These are phyloP conservation scores for Aspergillus viridinutans DNA, from an alignment of 2,329 filamentous ascomycete genomes.

Conservation along the genomic window DNA sequence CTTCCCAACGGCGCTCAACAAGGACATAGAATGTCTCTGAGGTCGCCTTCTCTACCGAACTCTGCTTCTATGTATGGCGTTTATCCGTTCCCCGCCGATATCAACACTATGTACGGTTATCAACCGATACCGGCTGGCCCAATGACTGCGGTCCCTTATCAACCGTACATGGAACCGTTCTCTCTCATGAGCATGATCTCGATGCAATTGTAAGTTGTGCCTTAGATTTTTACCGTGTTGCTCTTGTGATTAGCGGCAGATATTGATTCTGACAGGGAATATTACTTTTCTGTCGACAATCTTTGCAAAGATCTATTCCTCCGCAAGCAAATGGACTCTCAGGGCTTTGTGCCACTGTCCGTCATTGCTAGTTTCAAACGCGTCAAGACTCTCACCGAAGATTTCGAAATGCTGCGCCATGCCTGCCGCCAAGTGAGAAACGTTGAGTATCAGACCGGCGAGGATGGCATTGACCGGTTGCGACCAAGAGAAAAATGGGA, in stretches of 20 bases:
- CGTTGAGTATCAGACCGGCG: slow-evolving; percentile 70
- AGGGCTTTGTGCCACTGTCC: slow-evolving; percentile 80
- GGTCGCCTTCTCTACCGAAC: slow-evolving; percentile 60
- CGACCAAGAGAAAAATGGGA: slow-evolving; percentile 73
- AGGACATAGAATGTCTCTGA: slow-evolving; percentile 49
- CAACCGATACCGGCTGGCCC: slow-evolving; percentile 48
- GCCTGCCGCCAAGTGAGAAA: slow-evolving; percentile 68
- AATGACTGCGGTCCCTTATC: slow-evolving; percentile 57
- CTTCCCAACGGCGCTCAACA: slow-evolving; percentile 37
- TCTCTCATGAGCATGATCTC: slow-evolving; percentile 56
- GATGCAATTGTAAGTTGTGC: slow-evolving; percentile 53
- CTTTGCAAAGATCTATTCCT: slow-evolving; percentile 89
- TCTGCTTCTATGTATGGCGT: slow-evolving; percentile 48
- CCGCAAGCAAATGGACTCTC: slow-evolving; percentile 86
- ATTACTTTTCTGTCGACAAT: slow-evolving; percentile 97
- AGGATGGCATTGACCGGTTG: slow-evolving; percentile 74
- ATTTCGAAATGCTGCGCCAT: slow-evolving; percentile 68
- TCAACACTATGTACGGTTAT: slow-evolving; percentile 56
- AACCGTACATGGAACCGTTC: slow-evolving; percentile 55
- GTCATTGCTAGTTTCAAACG: slow-evolving; percentile 85
- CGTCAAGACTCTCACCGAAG: slow-evolving; percentile 67
- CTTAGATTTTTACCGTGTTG: not conserved
- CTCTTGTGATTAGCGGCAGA: not conserved
- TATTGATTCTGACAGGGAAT: slow-evolving; percentile 61
- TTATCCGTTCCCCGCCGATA: slow-evolving; percentile 41